phyloP scores from a whole-genome alignment of 371 early-diverging fungal species.

The Mucor lusitanicus region DNA sequence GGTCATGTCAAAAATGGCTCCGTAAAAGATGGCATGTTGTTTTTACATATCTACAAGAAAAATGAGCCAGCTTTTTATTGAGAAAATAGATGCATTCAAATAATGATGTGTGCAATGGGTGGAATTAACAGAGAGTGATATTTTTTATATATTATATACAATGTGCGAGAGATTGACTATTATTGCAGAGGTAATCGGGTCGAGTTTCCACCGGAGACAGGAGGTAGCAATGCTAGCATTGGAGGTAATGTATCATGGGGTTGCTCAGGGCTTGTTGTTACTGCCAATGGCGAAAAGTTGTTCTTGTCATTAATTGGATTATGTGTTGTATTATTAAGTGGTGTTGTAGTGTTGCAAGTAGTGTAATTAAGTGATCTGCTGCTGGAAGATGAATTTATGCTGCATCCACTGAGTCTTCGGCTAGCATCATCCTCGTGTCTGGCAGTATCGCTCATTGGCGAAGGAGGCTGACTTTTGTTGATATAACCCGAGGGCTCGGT shows the following conservation, averaged over 20 bases:
- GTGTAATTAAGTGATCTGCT: neutral
- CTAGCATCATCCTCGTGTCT: neutral
- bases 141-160: slow-evolving; percentile 1
- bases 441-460: slow-evolving; percentile 2
- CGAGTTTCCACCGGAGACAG: neutral
- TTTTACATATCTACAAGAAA: neutral
- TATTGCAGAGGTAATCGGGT: neutral
- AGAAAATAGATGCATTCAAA: neutral
- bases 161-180: neutral
- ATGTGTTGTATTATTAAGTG: neutral
- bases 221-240: neutral
- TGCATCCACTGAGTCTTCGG: slow-evolving; percentile 1
- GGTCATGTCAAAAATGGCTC: neutral
- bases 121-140: neutral
- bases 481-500: slow-evolving; percentile 16
- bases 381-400: neutral
- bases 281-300: neutral
- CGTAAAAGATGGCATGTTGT: neutral
- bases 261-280: neutral
- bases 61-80: slow-evolving; percentile 1
- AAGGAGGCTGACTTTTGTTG: slow-evolving; percentile 12
- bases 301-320: neutral
- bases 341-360: neutral
- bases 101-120: neutral
- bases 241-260: neutral